Evolutionary conservation across 371 early-diverging fungal species (phyloP).

Genomic region (Entomophthora muscae): DNA sequence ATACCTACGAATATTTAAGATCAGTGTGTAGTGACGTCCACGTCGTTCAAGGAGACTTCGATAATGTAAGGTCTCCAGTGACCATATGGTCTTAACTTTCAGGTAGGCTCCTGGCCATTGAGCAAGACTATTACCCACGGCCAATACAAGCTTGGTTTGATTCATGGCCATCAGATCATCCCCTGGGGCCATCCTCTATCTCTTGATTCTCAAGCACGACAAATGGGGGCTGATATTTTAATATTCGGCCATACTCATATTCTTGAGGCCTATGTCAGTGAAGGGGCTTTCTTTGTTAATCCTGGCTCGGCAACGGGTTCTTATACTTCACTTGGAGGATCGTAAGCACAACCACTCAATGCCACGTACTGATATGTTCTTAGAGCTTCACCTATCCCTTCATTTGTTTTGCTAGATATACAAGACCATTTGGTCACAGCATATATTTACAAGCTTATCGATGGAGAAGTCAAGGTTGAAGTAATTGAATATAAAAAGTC

Average conservation of each 20-base stretch:
- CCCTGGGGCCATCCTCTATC: conserved; percentile 77
- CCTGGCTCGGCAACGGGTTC: conserved; percentile 92
- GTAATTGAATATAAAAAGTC: conserved; percentile 65
- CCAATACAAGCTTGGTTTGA: conserved; percentile 55
- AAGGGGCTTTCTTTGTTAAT: conserved; percentile 79
- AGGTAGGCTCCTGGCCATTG: conserved; percentile 36
- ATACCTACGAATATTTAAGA: conserved; percentile 68
- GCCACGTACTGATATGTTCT: not conserved
- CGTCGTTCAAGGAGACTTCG: conserved; percentile 71
- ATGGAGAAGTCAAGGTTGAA: conserved; percentile 83
- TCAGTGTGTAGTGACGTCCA: conserved; percentile 63
- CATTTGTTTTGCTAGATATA: conserved; percentile 89
- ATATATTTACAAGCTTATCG: conserved; percentile 82
- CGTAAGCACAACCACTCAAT: conserved; percentile 9
- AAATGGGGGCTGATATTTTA: conserved; percentile 82
- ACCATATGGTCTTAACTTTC: conserved; percentile 2
- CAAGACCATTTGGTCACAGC: conserved; percentile 53
- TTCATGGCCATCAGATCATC: conserved; percentile 79
- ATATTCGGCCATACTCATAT: conserved; percentile 73
- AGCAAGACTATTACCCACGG: conserved; percentile 58
- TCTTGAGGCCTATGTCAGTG: conserved; percentile 77
- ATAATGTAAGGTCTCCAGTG: conserved; percentile 27
- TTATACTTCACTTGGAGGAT: conserved; percentile 16
- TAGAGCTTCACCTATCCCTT: conserved; percentile 45
- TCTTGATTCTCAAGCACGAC: conserved; percentile 56